Base-by-base conservation (phyloP, 345 rosid species). In the Salix caprea region DNA sequence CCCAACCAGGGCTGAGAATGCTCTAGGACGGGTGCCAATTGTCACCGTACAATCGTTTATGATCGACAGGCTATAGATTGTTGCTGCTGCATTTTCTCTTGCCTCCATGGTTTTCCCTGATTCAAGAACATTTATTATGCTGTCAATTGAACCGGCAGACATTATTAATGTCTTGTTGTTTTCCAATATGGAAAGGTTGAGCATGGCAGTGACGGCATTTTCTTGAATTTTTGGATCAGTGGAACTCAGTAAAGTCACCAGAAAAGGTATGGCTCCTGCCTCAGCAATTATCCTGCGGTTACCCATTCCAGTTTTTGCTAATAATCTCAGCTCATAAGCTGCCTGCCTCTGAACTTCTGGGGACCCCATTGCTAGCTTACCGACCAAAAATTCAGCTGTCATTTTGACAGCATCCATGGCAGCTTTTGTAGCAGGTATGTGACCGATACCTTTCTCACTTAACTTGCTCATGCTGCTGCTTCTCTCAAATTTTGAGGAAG, bases 331-430 rank as follows among this genome's bases (percentile, higher is more conserved):
- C 85, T 91, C 91, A 46, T 89, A 89, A 21, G 96, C 93, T 28
- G 93, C 93, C 77, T 85, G 91, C 69, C 91, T 85, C 82, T 89
- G 93, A 18, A 87, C 81, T 32, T 86, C 87, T 1, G 80, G 67
- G 10, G 92, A 89, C 23, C 93, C 93, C 82, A 88, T 88, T 34
- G 91, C 92, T 15, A 91, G 86, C 82, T 91, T 91, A 65, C 95
- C 95, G 1, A 91, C 92, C 80, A 91, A 79, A 62, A 91, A 88
- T 76, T 89, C 91, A 16, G 95, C 95, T 3, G 92, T 87, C 91
- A 88, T 91, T 79, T 83, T 89, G 46, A 80, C 88, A 46, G 92
- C 84, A 73, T 87, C 89, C 1, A 67, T 70, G 0, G 87, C 91
- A 24, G 85, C 85, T 87, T 87, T 91, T 4, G 79, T 80, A 1